Evolutionary conservation across 495 filamentous ascomycete species (phyloP).

Genomic region (Tuber calosporum): DNA sequence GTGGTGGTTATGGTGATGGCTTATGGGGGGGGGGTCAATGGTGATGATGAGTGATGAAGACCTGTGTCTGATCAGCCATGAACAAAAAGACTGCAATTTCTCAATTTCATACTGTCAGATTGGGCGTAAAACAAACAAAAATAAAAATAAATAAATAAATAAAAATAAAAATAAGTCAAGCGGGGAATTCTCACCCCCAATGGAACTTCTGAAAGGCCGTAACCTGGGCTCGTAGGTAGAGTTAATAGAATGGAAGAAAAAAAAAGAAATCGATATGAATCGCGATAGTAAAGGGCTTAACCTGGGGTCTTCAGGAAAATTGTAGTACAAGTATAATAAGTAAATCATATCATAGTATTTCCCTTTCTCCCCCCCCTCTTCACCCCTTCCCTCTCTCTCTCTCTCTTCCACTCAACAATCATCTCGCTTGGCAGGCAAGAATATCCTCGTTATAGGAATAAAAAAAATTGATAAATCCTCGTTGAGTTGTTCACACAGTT

Average conservation of each 20-base stretch:
- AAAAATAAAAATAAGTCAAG: neutral
- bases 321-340: neutral
- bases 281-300: neutral
- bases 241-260: neutral
- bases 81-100: neutral
- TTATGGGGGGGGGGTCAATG: neutral
- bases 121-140: neutral
- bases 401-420: neutral
- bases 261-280: neutral
- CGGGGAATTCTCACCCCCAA: neutral
- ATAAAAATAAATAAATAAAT: no score
- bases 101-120: neutral
- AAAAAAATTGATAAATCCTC: no score
- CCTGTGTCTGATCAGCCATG: neutral
- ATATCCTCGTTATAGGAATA: no score
- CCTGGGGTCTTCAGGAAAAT: neutral
- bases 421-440: neutral
- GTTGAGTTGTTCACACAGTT: neutral
- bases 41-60: slow-evolving; percentile 2
- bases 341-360: neutral
- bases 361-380: neutral
- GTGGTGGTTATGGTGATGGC: neutral
- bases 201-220: neutral
- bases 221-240: neutral
- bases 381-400: neutral